A percentile compares a stretch with the other conserved stretches of the same genome.
Conservation (phyloP, 352 stramenopile species). For the Phytophthora idaei region DNA sequence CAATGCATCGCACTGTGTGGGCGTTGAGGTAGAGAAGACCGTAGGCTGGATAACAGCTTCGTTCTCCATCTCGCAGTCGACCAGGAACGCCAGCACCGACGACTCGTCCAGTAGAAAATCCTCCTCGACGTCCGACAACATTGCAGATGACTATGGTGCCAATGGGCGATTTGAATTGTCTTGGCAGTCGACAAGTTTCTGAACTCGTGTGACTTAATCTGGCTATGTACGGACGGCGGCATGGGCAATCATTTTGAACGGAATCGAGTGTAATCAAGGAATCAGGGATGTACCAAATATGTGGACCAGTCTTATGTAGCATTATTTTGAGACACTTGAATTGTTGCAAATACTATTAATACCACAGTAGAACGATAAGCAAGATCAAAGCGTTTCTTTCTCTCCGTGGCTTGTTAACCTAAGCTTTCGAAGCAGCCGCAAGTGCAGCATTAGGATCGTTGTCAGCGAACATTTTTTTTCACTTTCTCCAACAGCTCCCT, state of each 20-base stretch:
- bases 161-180: slow-evolving; percentile 5
- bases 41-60: background rate
- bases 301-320: too few species aligned
- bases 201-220: background rate
- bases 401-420: too few species aligned
- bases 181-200: slow-evolving; percentile 17
- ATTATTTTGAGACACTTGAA: too few species aligned
- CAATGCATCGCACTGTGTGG: background rate
- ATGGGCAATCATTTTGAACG: slow-evolving; percentile 32
- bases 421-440: too few species aligned
- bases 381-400: too few species aligned
- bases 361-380: too few species aligned
- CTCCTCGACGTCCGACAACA: slow-evolving; percentile 9
- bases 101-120: slow-evolving; percentile 36
- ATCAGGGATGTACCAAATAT: background rate
- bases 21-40: background rate
- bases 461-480: too few species aligned
- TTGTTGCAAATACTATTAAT: too few species aligned
- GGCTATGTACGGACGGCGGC: background rate
- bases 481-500: too few species aligned
- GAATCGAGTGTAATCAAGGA: slow-evolving; percentile 15
- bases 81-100: slow-evolving; percentile 31
- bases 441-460: too few species aligned
- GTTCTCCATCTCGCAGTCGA: slow-evolving; percentile 22
- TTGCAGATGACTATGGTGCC: background rate